Evolutionary conservation across 2,329 filamentous ascomycete species (phyloP).

Genomic region (Ophiosphaerella herpotricha): DNA sequence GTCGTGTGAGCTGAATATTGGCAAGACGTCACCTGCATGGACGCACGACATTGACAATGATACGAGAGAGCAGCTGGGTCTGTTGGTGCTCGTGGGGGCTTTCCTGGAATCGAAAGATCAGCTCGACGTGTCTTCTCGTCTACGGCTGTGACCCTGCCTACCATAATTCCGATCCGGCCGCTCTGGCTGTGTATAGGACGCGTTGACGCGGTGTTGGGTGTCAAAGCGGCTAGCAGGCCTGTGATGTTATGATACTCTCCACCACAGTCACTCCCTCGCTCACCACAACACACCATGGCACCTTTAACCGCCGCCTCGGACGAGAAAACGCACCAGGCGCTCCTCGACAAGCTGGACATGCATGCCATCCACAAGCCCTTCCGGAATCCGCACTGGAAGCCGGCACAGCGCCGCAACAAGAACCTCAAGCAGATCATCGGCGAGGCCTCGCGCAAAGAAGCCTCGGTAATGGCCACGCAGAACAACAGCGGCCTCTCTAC

Average conservation of each 20-base stretch:
- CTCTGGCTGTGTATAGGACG: conserved; percentile 12
- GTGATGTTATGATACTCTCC: conserved; percentile 14
- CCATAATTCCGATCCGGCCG: conserved; percentile 25
- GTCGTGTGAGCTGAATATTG: conserved; percentile 6
- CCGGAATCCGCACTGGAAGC: conserved; percentile 87
- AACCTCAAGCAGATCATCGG: conserved; percentile 96
- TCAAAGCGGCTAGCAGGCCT: conserved; percentile 32
- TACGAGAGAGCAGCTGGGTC: conserved; percentile 87
- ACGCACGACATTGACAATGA: conserved; percentile 95
- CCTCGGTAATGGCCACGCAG: conserved; percentile 82
- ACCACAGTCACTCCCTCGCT: conserved; percentile 5
- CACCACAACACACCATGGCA: conserved; percentile 50
- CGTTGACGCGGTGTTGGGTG: conserved; percentile 30
- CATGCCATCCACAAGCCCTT: conserved; percentile 85
- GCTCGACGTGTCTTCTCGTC: conserved; percentile 4
- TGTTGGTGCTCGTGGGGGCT: conserved; percentile 98
- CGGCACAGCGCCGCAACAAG: conserved; percentile 95
- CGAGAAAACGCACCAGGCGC: conserved; percentile 76
- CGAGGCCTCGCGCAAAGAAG: conserved; percentile 85
- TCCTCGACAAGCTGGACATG: conserved; percentile 92
- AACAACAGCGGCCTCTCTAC: conserved; percentile 81
- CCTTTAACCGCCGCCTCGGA: conserved; percentile 72
- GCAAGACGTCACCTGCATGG: not conserved
- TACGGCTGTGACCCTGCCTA: conserved; percentile 8
- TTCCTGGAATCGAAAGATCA: conserved; percentile 61